Conservation (phyloP, 305 asterid genomes). For the Solanum aculeatissimum region DNA sequence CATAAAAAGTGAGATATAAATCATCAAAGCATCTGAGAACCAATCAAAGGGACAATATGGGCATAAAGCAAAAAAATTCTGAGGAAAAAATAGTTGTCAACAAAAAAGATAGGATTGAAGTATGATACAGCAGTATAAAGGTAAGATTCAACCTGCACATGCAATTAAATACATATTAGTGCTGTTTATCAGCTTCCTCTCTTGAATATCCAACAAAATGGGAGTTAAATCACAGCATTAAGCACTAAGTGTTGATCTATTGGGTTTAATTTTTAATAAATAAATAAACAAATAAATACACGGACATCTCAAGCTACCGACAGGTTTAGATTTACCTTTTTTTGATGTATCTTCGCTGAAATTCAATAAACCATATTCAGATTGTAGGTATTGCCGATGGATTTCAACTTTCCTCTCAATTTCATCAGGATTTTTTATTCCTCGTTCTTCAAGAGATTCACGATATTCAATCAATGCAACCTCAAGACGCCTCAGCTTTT, state of each 20-base stretch:
- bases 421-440: constrained; percentile 46
- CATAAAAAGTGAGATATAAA: neutral
- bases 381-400: constrained; percentile 49
- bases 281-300: neutral
- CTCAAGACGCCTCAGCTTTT: constrained; percentile 77
- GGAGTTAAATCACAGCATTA: neutral
- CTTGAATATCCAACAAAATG: neutral
- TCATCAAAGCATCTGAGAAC: neutral
- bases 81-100: neutral
- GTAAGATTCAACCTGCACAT: neutral
- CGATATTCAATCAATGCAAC: constrained; percentile 85
- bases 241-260: neutral
- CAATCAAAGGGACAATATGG: neutral
- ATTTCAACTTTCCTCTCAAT: constrained; percentile 71
- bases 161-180: neutral
- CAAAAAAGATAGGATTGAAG: neutral
- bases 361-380: constrained; percentile 59
- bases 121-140: neutral
- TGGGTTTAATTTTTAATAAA: too few relatives aligned
- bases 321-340: constrained; percentile 39
- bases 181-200: neutral
- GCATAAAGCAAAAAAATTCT: neutral
- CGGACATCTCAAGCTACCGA: neutral
- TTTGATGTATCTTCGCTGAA: constrained; percentile 47
- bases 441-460: constrained; percentile 87